These are phyloP conservation scores for Cystobasidiaceae sp. DNA, from an alignment of 1,284 basidiomycete species.

Conservation along the genomic window DNA sequence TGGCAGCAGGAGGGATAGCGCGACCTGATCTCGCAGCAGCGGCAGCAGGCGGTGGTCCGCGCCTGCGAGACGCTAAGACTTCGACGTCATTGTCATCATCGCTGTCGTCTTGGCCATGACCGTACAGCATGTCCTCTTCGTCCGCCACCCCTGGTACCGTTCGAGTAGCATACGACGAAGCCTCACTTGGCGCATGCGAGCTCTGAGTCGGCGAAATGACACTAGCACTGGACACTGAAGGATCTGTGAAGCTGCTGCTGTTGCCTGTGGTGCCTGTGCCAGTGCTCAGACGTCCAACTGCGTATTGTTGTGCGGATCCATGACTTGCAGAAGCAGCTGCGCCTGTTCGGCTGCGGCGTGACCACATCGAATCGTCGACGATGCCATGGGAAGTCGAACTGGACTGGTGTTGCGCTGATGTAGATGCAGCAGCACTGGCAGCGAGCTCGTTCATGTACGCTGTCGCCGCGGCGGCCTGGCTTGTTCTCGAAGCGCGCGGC, in stretches of 20 bases:
- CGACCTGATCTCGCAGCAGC: no score
- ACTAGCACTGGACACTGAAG: neutral
- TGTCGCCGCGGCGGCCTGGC: constrained; percentile 6
- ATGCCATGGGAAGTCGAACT: neutral
- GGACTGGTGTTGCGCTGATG: neutral
- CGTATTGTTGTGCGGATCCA: neutral
- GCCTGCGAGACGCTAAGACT: no score
- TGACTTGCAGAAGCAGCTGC: neutral
- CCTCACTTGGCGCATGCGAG: constrained; percentile 17
- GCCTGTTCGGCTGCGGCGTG: neutral
- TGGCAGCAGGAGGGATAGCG: no score
- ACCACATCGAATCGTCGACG: neutral
- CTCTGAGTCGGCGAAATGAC: constrained; percentile 15
- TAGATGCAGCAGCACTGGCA: neutral
- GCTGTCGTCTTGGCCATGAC: neutral
- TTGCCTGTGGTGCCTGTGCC: neutral
- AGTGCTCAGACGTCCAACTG: neutral
- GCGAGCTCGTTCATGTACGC: neutral
- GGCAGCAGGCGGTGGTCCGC: no score
- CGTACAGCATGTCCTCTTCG: neutral
- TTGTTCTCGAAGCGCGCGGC: constrained; percentile 6
- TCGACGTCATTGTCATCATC: neutral
- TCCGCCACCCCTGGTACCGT: constrained; percentile 11
- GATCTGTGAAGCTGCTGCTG: constrained; percentile 6
- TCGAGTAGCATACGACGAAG: constrained; percentile 5